phyloP scores from a whole-genome alignment of 192 early-diverging fungal species.

The Coemansia javaensis region DNA sequence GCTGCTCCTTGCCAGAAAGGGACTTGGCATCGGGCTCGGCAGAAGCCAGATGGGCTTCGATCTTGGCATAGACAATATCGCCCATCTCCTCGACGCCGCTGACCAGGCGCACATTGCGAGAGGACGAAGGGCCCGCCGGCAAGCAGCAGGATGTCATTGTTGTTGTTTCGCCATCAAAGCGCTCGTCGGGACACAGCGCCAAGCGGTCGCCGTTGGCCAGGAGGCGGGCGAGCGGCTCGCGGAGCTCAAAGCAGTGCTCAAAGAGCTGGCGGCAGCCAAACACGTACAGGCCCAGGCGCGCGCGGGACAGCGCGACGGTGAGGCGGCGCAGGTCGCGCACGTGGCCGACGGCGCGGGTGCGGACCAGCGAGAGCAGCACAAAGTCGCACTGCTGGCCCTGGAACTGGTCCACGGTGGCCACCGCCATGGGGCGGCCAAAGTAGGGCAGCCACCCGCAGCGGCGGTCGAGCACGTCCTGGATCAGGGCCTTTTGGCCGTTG shows the following conservation, averaged over 20 bases:
- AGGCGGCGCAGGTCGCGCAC: slow-evolving; percentile 88
- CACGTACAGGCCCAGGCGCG: slow-evolving; percentile 90
- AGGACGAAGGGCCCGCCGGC: too few species aligned
- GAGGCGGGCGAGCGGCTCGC: slow-evolving; percentile 60
- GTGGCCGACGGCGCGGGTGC: slow-evolving; percentile 85
- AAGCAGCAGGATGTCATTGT: too few species aligned
- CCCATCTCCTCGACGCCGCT: slow-evolving; percentile 35
- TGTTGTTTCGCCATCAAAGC: too few species aligned
- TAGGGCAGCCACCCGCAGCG: slow-evolving; percentile 84
- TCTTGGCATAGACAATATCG: slow-evolving; percentile 21
- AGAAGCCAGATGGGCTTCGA: slow-evolving; percentile 1
- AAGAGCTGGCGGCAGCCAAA: slow-evolving; percentile 77
- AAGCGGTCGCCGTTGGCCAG: slow-evolving; percentile 55
- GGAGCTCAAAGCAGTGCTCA: slow-evolving; percentile 77
- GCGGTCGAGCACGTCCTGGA: slow-evolving; percentile 80
- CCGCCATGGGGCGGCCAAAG: slow-evolving; percentile 70
- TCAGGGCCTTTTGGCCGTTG: slow-evolving; percentile 92
- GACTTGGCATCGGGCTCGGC: too few species aligned
- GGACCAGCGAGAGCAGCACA: slow-evolving; percentile 89
- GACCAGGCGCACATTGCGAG: neutral
- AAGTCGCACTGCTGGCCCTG: slow-evolving; percentile 96
- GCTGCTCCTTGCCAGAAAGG: too few species aligned
- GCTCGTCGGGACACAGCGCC: slow-evolving; percentile 54
- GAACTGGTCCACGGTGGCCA: slow-evolving; percentile 95
- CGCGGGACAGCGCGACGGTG: slow-evolving; percentile 90